Percentiles rank a stretch among this genome's conserved stretches.
Evolutionary conservation across 1,284 basidiomycete genomes (phyloP).

Genomic region (Dichomitus squalens): DNA sequence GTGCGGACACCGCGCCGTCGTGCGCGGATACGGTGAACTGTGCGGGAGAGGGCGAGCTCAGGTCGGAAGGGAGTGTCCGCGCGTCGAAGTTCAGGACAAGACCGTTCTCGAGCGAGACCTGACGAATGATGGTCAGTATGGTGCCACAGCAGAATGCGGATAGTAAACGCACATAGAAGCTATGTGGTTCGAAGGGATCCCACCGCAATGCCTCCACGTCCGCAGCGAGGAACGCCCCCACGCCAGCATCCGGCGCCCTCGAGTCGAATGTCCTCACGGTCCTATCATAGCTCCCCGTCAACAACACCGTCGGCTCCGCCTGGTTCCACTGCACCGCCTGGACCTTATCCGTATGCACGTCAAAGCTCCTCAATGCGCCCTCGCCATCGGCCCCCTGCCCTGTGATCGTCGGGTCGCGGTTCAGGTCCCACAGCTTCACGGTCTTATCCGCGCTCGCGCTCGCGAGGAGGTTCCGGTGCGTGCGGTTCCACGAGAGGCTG

Average conservation of each 20-base stretch:
- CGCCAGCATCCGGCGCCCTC: slow-evolving; percentile 77
- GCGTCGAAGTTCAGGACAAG: slow-evolving; percentile 92
- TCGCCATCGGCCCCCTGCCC: slow-evolving; percentile 48
- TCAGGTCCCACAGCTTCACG: slow-evolving; percentile 97
- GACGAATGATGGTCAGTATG: not conserved
- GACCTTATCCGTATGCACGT: slow-evolving; percentile 94
- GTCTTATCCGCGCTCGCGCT: slow-evolving; percentile 94
- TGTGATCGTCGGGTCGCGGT: slow-evolving; percentile 59
- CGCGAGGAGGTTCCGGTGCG: slow-evolving; percentile 88
- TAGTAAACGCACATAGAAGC: slow-evolving; percentile 77
- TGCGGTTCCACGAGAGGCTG: slow-evolving; percentile 89
- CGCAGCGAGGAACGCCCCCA: slow-evolving; percentile 79
- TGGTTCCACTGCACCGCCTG: slow-evolving; percentile 97
- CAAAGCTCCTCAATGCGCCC: slow-evolving; percentile 84
- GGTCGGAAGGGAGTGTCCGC: slow-evolving; percentile 73
- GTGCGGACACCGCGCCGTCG: slow-evolving; percentile 88
- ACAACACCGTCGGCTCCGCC: slow-evolving; percentile 82
- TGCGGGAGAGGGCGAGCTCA: slow-evolving; percentile 61
- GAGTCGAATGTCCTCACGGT: slow-evolving; percentile 94
- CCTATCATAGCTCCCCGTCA: slow-evolving; percentile 94
- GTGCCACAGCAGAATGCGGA: slow-evolving; percentile 2
- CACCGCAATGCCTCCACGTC: slow-evolving; percentile 95
- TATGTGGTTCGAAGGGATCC: slow-evolving; percentile 92
- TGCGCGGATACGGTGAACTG: slow-evolving; percentile 94
- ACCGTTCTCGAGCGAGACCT: slow-evolving; percentile 94